These are phyloP conservation scores for Prunus mira DNA, from an alignment of 306 rosid genomes.

Conservation along the genomic window DNA sequence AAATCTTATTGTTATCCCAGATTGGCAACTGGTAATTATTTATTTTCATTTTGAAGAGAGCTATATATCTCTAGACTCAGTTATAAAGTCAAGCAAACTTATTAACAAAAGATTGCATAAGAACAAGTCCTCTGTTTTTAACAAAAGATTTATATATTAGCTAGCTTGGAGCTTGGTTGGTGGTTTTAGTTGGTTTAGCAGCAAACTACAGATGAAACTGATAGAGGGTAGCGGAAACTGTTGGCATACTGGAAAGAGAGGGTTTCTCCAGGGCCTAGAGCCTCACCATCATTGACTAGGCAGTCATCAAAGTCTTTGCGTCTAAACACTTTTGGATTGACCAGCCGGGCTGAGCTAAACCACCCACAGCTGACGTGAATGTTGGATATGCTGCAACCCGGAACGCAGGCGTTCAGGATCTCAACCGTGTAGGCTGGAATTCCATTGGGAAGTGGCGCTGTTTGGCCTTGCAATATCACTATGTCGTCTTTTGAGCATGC, in stretches of 20 bases:
- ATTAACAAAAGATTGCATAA: too few species aligned
- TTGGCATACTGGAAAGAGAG: slow-evolving; percentile 63
- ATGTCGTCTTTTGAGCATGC: slow-evolving; percentile 50
- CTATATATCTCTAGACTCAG: neutral
- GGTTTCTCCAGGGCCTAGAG: slow-evolving; percentile 40
- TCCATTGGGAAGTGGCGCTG: slow-evolving; percentile 48
- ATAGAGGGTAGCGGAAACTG: slow-evolving; percentile 43
- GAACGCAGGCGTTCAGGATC: slow-evolving; percentile 42
- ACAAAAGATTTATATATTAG: too few species aligned
- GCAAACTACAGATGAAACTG: slow-evolving; percentile 53
- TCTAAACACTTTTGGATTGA: slow-evolving; percentile 47
- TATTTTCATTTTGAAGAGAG: neutral
- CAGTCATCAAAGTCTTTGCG: slow-evolving; percentile 50
- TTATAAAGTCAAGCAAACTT: neutral
- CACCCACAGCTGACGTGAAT: slow-evolving; percentile 58
- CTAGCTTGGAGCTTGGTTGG: neutral
- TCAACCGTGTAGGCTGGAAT: slow-evolving; percentile 51
- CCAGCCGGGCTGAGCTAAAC: slow-evolving; percentile 61
- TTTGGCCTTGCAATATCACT: slow-evolving; percentile 40
- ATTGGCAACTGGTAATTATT: neutral
- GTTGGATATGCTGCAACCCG: slow-evolving; percentile 49
- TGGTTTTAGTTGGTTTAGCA: neutral
- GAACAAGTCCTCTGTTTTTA: too few species aligned
- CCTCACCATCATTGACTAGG: slow-evolving; percentile 46
- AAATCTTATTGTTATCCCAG: neutral